Evolutionary conservation across 257 asterid genomes (phyloP).

Genomic region (Solanum clarkiae): DNA sequence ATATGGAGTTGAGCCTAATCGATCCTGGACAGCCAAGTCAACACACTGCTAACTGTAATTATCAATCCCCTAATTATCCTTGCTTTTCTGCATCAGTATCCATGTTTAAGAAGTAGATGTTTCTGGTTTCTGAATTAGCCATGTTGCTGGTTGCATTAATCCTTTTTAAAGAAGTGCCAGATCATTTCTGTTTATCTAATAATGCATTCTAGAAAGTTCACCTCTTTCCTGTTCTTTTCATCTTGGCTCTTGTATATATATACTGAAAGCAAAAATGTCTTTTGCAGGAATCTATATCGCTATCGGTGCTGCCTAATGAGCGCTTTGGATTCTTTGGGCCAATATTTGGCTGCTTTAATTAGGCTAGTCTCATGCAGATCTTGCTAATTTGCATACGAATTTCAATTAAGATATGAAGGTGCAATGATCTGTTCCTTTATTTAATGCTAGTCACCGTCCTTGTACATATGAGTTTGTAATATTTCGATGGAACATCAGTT

Average conservation of each 20-base stretch:
- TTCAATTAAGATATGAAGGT: neutral
- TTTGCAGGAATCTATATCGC: neutral
- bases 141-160: neutral
- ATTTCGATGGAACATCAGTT: neutral
- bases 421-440: neutral
- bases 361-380: neutral
- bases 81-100: neutral
- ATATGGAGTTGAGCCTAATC: slow-evolving; percentile 47
- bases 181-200: neutral
- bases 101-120: neutral
- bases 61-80: slow-evolving; percentile 14
- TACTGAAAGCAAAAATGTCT: neutral
- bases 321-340: neutral
- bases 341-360: neutral
- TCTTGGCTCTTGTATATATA: neutral
- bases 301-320: neutral
- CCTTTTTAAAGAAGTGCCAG: neutral
- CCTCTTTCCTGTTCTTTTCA: neutral
- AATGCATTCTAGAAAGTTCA: neutral
- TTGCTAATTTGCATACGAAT: neutral
- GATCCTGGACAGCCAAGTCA: slow-evolving; percentile 25
- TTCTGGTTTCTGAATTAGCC: neutral
- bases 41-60: slow-evolving; percentile 18
- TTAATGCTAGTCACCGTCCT: neutral
- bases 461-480: neutral